Evolutionary conservation across 1,284 basidiomycete species (phyloP), one percentile per base, ranked within the genome.

Genomic region (Pyrrhoderma noxium): DNA sequence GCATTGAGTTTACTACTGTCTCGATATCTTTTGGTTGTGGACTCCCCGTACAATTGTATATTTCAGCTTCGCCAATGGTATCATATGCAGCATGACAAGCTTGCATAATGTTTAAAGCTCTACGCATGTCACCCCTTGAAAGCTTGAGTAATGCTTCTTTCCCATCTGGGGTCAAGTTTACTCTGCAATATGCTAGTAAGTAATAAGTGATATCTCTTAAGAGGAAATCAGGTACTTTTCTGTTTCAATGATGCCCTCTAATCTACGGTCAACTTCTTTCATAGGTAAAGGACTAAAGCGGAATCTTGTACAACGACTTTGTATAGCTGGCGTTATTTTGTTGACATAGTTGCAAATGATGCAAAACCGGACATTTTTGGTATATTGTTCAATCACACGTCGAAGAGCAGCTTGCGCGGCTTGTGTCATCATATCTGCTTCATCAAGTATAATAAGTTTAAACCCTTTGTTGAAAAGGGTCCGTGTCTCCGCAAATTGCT

Each of bases 301-400:
- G 72, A 99, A 99, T 35, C 95, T 79, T 2, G 96, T 99, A 70
- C 96, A 99, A 46, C 96, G 88, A 65, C 93, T 96, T 70, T 99
- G 96, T 56, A 99, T 96, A 19, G 96, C 96, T 2, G 96, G 96
- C 4, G 89, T 87, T 65, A 99, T 99, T 70, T 98, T 98, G 80
- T 99, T 99, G 67, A 99, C 96, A 61, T 99, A 99, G 70, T 99
- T 99, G 79, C 96, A 98, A 57, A 99, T 96, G 62, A 99, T 99
- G 70, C 95, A 98, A 69, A 99, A 99, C 34, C 96, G 85, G 56
- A 98, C 96, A 64, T 99, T 99, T 68, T 88, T 91, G 5, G 96
- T 99, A 67, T 97, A 98, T 61, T 97, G 94, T 68, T 99, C 96
- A 57, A 99, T 98, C 38, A 99, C 89, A 62, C 95, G 86, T 25